Evolutionary conservation across 2,329 filamentous ascomycete species (phyloP).

Genomic region (Penicillium aurantiogriseum): DNA sequence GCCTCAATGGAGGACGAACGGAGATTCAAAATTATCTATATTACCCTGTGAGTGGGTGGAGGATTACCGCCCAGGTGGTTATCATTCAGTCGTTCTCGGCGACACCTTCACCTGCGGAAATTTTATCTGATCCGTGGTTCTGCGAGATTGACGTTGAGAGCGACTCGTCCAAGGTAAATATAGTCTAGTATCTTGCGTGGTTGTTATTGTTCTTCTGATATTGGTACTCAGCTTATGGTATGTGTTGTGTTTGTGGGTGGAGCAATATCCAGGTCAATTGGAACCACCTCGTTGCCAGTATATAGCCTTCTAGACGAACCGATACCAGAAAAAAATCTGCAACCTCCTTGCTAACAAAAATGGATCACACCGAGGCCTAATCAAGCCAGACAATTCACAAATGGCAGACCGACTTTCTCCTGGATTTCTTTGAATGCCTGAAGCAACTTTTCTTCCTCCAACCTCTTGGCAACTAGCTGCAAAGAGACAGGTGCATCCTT

Average conservation of each 20-base stretch:
- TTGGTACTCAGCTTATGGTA: not conserved
- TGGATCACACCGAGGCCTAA: no score
- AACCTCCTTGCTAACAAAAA: not conserved
- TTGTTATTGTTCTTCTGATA: not conserved
- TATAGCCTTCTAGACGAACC: not conserved
- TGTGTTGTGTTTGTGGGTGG: no score
- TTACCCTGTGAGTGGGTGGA: constrained; percentile 25
- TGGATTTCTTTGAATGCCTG: constrained; percentile 34
- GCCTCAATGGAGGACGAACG: constrained; percentile 7
- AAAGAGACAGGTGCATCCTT: constrained; percentile 52
- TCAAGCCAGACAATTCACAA: constrained; percentile 6
- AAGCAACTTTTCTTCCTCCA: constrained; percentile 55
- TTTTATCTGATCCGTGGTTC: constrained; percentile 34
- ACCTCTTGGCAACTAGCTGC: constrained; percentile 54
- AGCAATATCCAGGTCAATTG: no score
- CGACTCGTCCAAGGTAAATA: constrained; percentile 2
- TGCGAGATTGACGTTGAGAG: constrained; percentile 14
- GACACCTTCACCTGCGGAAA: constrained; percentile 34
- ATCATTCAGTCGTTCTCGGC: constrained; percentile 44
- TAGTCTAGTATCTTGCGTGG: constrained; percentile 1
- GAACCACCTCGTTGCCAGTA: no score
- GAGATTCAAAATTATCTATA: constrained; percentile 20
- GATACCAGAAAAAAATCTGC: not conserved
- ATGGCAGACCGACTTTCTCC: constrained; percentile 17
- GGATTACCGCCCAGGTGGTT: constrained; percentile 43